Evolutionary conservation across 2,329 filamentous ascomycete genomes (phyloP).

Genomic region (Sporothrix pseudoabietina): DNA sequence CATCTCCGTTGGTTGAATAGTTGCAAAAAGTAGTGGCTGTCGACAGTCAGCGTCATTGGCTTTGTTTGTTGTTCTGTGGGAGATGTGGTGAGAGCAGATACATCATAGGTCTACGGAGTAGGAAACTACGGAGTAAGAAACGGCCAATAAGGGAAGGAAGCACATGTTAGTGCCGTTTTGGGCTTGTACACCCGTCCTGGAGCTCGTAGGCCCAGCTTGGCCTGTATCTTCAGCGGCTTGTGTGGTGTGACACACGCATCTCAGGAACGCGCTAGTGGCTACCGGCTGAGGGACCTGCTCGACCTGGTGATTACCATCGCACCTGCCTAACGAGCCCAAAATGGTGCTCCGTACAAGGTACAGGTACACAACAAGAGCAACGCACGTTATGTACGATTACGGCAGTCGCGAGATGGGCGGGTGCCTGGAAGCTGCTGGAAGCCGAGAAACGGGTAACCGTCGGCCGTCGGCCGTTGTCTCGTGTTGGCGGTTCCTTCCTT

Average conservation of each 20-base stretch:
- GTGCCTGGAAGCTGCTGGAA: constrained; percentile 9
- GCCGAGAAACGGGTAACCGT: neutral
- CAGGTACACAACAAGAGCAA: neutral
- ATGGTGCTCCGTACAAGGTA: neutral
- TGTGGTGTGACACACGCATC: constrained; percentile 11
- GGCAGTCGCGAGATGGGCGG: neutral
- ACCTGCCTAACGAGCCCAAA: neutral
- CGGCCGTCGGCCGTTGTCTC: neutral
- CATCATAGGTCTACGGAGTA: neutral
- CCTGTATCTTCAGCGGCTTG: neutral
- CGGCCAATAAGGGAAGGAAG: neutral
- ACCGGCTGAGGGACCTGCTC: too few species aligned
- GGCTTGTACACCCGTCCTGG: neutral
- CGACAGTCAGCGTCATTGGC: constrained; percentile 26
- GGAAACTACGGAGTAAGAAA: neutral
- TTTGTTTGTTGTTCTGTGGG: neutral
- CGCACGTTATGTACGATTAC: neutral
- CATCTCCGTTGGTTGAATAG: constrained; percentile 5
- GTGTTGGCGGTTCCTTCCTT: neutral
- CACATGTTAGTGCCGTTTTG: constrained; percentile 21
- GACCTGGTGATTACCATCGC: neutral
- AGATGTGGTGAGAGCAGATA: constrained; percentile 3
- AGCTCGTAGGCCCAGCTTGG: neutral
- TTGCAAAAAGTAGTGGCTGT: neutral
- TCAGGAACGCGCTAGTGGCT: neutral